A percentile compares a stretch with the other conserved stretches of the same genome.
Evolutionary conservation across 2,329 filamentous ascomycete species (phyloP).

Genomic region (Aspergillus sp.): DNA sequence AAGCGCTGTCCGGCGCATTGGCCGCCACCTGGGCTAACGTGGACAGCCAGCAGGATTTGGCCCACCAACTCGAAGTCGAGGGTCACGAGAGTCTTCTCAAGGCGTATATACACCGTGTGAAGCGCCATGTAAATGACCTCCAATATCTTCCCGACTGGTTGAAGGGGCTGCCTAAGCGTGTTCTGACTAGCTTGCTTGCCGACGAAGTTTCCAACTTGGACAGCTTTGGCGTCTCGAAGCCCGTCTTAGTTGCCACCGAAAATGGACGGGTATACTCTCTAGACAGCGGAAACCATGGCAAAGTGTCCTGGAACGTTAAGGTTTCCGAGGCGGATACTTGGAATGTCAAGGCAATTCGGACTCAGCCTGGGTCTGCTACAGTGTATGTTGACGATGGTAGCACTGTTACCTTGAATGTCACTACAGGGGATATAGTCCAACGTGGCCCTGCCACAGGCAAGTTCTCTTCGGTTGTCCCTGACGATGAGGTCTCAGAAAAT

Average conservation of each 20-base stretch:
- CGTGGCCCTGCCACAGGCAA: constrained; percentile 25
- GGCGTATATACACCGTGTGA: constrained; percentile 86
- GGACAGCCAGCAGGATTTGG: constrained; percentile 70
- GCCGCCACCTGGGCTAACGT: constrained; percentile 80
- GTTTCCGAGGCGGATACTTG: constrained; percentile 63
- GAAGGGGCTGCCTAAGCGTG: constrained; percentile 64
- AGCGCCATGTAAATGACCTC: constrained; percentile 77
- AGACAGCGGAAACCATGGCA: constrained; percentile 71
- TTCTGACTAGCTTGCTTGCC: constrained; percentile 63
- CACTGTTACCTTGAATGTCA: constrained; percentile 52
- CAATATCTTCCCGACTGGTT: constrained; percentile 71
- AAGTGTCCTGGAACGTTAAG: constrained; percentile 72
- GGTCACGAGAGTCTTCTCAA: constrained; percentile 74
- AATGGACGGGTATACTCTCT: constrained; percentile 78
- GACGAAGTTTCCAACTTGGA: constrained; percentile 53
- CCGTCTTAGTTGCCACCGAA: constrained; percentile 75
- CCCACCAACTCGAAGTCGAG: constrained; percentile 79
- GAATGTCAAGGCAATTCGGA: constrained; percentile 67
- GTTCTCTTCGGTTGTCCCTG: constrained; percentile 32
- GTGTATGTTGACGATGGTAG: constrained; percentile 63
- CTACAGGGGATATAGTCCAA: constrained; percentile 43
- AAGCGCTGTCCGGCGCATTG: constrained; percentile 77
- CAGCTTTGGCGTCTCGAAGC: constrained; percentile 84
- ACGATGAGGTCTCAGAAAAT: constrained; percentile 30
- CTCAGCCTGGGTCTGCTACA: constrained; percentile 60